Base-by-base conservation (phyloP, 495 filamentous ascomycete genomes). In the Penicillium pancosmium region DNA sequence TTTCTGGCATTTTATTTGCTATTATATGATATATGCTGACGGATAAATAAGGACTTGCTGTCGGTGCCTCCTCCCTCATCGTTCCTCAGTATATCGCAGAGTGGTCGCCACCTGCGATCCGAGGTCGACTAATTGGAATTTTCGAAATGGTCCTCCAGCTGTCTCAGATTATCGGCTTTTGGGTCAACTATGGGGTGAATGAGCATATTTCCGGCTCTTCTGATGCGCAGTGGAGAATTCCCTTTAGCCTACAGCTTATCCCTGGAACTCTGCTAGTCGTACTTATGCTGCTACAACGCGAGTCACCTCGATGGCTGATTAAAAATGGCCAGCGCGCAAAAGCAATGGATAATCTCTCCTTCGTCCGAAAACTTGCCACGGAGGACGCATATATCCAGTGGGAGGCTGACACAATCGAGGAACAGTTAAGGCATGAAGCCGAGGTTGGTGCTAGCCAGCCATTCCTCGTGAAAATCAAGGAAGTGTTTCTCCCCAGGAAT, bases 71-170 rank as follows among this genome's bases (percentile, higher is more conserved):
- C 16, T 87, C 86, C 4, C 79, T 86, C 15, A 71, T 88, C 46
- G 86, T 89, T 13, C 90, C 89, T 2, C 79, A 91, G 15, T 92
- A 92, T 65, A 85, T 87, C 56, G 79, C 88, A 38, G 90, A 93
- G 69, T 85, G 91, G 53, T 85, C 89, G 2, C 88, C 86, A 8
- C 86, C 88, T 60, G 82, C 86, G 56, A 89, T 89, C 57, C 84
- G 90, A 50, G 90, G 90, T n/a, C 81, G 88, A 36, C 81, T 93
- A 13, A 86, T 91, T 40, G 84, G 86, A 33, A 79, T 88, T 49
- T 90, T 84, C 63, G 86, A 89, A 69, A 73, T 88, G 31, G 82
- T 83, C 4, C 84, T 82, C 73, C 87, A 89, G 69, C 72, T 84
- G 51, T 86, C 84, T n/a, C 82, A 82, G 8, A 71, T 86, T 12